Base-by-base conservation (phyloP, 345 rosid species). In the Populus ilicifolia region DNA sequence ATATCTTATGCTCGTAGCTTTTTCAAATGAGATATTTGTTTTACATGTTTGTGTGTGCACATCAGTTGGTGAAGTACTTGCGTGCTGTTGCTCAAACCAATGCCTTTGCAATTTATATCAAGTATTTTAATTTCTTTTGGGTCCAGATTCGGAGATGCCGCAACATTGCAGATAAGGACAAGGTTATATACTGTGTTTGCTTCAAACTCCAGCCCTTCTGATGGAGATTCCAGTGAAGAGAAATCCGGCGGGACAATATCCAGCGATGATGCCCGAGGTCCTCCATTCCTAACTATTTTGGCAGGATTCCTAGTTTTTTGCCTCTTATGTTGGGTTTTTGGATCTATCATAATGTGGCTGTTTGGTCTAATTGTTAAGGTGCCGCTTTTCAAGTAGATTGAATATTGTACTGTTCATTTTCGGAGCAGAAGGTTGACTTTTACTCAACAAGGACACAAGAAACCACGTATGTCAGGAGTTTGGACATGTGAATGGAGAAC, bases 221-320 rank as follows among this genome's bases (percentile, higher is more conserved):
- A 75, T 18, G 65, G 70, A 70, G 74, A 80, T 61, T 66, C 74
- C 29, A 29, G 16, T 2, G 17, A 65, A 52, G 73, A 73, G 56
- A 70, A 69, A 70, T 54, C 70, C 27, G 72, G 54, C 30, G 39
- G 27, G 54, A 52, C 66, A 25, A 38, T 59, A 10, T 46, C 52
- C 52, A 25, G 50, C 63, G 67, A 75, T 71, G 76, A 38, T 4
- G 36, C 48, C 36, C 73, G 29, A 79, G 83, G 83, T 3, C 87
- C 80, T 72, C 87, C 87, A 21, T 66, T 84, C 63, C 83, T 84
- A 29, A 81, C 87, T 0, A 64, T 84, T 56, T 63, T 81, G 67
- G 83, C 81, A 76, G 87, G 81, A 73, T 69, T 84, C 5, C 7
- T 81, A 7, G 72, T 78, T 11, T 73, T 73, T 20, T n/a, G 46